These are phyloP conservation scores for Solanum pennellii DNA, from an alignment of 257 asterid species.

Conservation along the genomic window DNA sequence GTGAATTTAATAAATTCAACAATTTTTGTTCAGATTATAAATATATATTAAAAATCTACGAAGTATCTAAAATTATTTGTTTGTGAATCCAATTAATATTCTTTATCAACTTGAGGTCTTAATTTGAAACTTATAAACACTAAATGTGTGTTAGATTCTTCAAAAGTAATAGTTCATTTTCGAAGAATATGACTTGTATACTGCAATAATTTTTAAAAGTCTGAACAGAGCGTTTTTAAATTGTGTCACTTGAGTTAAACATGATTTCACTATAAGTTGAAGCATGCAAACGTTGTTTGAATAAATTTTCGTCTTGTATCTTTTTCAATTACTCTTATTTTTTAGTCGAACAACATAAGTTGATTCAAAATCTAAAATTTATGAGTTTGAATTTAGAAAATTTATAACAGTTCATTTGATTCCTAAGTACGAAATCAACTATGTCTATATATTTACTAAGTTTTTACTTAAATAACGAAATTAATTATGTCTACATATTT, in stretches of 20 bases:
- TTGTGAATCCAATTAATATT: neutral
- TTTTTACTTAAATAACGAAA: neutral
- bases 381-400: too few species aligned
- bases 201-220: too few species aligned
- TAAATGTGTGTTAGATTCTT: neutral
- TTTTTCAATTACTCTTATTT: neutral
- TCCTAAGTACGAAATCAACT: neutral
- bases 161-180: neutral
- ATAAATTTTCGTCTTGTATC: neutral
- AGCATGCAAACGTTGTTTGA: neutral
- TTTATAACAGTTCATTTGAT: neutral
- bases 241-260: neutral
- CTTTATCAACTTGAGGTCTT: neutral
- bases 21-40: rapidly evolving
- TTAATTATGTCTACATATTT: too few species aligned
- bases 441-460: neutral
- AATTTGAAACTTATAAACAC: neutral
- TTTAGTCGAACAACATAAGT: neutral
- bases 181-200: neutral
- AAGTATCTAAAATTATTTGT: neutral
- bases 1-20: too few species aligned
- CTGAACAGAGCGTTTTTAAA: neutral
- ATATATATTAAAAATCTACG: neutral
- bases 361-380: neutral
- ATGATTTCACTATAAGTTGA: neutral